Evolutionary conservation across 768 basidiomycete species (phyloP).

Genomic region (Tephrocybe sp.): DNA sequence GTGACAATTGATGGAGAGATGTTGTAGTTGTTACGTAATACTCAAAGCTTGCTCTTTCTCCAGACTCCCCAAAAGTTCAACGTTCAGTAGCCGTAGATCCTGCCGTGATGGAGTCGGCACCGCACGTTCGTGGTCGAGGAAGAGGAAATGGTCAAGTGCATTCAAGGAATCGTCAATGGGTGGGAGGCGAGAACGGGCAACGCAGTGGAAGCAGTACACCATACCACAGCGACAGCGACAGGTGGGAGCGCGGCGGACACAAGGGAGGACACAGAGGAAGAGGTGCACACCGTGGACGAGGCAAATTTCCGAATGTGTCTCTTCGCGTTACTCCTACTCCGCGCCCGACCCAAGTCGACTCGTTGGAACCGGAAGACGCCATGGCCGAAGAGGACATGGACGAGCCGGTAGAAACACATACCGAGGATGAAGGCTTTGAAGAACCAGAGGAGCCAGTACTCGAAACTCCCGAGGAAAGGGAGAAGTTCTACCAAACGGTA

Average conservation of each 20-base stretch:
- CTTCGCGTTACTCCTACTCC: constrained; percentile 30
- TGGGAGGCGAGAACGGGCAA: constrained; percentile 40
- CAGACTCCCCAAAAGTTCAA: no score
- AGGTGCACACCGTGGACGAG: constrained; percentile 30
- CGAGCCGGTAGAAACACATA: constrained; percentile 31
- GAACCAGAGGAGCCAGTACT: constrained; percentile 48
- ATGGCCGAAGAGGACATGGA: constrained; percentile 32
- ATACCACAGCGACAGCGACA: constrained; percentile 43
- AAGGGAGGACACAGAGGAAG: constrained; percentile 46
- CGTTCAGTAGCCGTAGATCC: no score
- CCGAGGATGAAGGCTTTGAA: constrained; percentile 24
- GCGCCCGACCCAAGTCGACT: constrained; percentile 13
- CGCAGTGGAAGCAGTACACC: constrained; percentile 33
- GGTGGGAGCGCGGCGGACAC: constrained; percentile 63
- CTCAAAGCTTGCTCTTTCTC: no score
- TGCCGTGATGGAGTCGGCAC: constrained; percentile 19
- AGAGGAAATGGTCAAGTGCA: constrained; percentile 27
- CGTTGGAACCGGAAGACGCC: constrained; percentile 21
- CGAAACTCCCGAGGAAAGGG: constrained; percentile 61
- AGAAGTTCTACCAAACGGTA: constrained; percentile 73
- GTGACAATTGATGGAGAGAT: no score
- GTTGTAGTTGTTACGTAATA: no score
- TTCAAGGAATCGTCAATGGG: constrained; percentile 63
- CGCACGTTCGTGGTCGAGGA: constrained; percentile 17
- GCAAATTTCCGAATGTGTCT: constrained; percentile 41